A percentile compares a stretch with the other conserved stretches of the same genome.
These are phyloP conservation scores for Wickerhamomyces alni DNA, from an alignment of 805 yeast species.

Conservation along the genomic window DNA sequence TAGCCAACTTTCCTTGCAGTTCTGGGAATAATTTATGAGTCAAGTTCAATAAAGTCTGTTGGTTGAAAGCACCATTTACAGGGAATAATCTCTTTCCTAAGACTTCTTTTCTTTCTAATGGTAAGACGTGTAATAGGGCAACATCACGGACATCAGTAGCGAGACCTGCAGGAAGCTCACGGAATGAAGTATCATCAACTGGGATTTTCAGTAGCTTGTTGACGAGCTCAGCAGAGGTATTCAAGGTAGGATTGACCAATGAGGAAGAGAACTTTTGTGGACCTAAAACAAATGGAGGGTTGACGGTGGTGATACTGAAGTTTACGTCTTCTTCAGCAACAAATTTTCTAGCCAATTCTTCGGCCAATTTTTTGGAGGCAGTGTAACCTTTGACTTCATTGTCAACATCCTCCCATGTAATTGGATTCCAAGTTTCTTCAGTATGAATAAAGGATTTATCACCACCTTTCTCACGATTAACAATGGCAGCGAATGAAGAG, in stretches of 20 bases:
- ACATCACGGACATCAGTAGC: conserved; percentile 51
- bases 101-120: conserved; percentile 28
- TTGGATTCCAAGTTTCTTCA: conserved; percentile 44
- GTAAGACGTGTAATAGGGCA: conserved; percentile 44
- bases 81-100: conserved; percentile 24
- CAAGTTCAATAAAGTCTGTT: conserved; percentile 16
- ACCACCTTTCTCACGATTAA: conserved; percentile 25
- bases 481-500: conserved; percentile 42
- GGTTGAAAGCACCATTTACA: conserved; percentile 6
- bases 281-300: conserved; percentile 50
- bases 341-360: conserved; percentile 51
- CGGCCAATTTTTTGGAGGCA: conserved; percentile 54
- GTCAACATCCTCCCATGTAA: conserved; percentile 38
- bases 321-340: conserved; percentile 23
- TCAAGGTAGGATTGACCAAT: conserved; percentile 27
- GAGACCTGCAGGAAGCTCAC: neutral
- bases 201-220: conserved; percentile 22
- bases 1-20: conserved; percentile 34
- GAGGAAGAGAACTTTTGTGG: conserved; percentile 45
- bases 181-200: conserved; percentile 14
- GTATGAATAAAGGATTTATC: conserved; percentile 28
- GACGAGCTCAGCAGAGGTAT: conserved; percentile 32
- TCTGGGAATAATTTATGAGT: conserved; percentile 33
- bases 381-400: conserved; percentile 36
- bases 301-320: conserved; percentile 37